Conservation (phyloP, 1,139 yeast genomes). For the Taphrina wiesneri region DNA sequence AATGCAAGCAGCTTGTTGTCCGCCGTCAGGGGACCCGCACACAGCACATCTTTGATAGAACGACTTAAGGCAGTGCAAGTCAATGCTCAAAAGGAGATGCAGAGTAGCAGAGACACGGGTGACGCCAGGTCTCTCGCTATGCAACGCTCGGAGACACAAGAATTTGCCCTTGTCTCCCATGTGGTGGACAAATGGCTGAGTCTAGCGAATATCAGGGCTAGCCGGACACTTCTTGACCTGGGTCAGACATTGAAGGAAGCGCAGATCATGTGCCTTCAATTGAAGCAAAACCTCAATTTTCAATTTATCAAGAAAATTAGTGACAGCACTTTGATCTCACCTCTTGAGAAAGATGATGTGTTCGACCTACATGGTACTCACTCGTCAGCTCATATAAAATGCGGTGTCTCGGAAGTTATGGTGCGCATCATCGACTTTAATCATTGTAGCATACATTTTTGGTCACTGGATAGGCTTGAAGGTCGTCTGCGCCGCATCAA, state of each 20-base stretch:
- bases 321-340: slow-evolving; percentile 31
- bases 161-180: background rate
- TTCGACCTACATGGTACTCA: slow-evolving; percentile 32
- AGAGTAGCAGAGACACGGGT: background rate
- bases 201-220: slow-evolving; percentile 34
- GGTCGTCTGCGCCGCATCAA: background rate
- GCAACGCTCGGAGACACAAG: background rate
- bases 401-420: slow-evolving; percentile 23
- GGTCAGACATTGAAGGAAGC: slow-evolving; percentile 40
- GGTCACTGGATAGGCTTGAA: slow-evolving; percentile 37
- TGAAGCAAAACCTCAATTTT: slow-evolving; percentile 38
- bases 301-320: slow-evolving; percentile 42
- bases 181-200: slow-evolving; percentile 38
- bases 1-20: slow-evolving; percentile 5
- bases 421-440: slow-evolving; percentile 41
- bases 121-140: background rate
- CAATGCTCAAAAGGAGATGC: background rate
- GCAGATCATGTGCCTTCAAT: slow-evolving; percentile 39
- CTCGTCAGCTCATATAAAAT: background rate
- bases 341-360: slow-evolving; percentile 33
- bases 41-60: background rate
- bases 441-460: slow-evolving; percentile 35
- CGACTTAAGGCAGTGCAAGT: background rate
- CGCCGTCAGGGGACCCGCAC: background rate
- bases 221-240: slow-evolving; percentile 36